Base-by-base conservation (phyloP, 1,284 basidiomycete genomes). In the Pterula multifida region DNA sequence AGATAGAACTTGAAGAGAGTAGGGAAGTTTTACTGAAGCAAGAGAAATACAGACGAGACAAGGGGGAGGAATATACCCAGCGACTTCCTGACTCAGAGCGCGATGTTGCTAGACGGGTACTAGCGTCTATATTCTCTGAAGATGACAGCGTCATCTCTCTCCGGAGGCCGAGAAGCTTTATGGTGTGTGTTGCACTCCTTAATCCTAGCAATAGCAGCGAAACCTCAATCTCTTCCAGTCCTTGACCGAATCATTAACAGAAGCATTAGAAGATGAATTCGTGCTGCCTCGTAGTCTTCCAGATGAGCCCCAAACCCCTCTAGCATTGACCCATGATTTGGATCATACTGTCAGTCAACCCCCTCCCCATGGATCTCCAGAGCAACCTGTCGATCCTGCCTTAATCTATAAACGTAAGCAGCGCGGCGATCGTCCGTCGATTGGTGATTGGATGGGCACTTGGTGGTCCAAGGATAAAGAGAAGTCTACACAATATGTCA, bases 381-480 rank as follows among this genome's bases (percentile, higher is more conserved):
- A 60, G 42, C 22, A 11, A 22, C 6, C 17, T 6, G 55, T 57
- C 42, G 55, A 55, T 11, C 59, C 62, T 32, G 49, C 56, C 17
- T 45, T 47, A 26, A 49, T 50, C 6, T 45, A 50, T 21, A 63
- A 62, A 51, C 47, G 57, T 25, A 15, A 64, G 63, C 24, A 60
- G 57, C 35, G 70, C 70, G 24, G 61, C 65, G 15, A 67, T 61
- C 49, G 64, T 64, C 15, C 69, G n/a, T 58, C 55, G n/a, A 56
- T 79, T 48, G 71, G 74, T 17, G 78, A 81, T 49, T 87, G 84
- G 84, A 77, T 86, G 72, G 81, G 81, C 1, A 76, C 74, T 0
- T 72, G 68, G 66, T 78, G 78, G 72, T 73, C 70, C 58, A 75
- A 73, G 54, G 39, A 42, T 17, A 42, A 42, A 17, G 39, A 22